Conservation (phyloP, 257 asterid genomes). For the Vinca minor region DNA sequence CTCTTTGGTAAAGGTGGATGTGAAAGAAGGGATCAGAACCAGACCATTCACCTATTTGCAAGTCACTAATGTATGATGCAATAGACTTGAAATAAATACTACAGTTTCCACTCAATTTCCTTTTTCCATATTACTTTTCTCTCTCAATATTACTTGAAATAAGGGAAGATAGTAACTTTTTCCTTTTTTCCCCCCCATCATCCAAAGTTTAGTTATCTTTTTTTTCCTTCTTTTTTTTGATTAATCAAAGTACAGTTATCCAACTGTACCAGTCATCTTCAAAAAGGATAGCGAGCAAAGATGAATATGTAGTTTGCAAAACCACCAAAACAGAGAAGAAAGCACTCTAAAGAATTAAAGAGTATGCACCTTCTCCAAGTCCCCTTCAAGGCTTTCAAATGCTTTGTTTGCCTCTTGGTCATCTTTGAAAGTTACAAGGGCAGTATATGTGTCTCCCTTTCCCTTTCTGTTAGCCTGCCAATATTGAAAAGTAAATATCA, state of each 20-base stretch:
- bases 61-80: not conserved
- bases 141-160: not conserved
- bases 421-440: constrained; percentile 49
- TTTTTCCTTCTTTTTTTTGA: too few relatives aligned
- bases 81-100: not conserved
- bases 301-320: too few relatives aligned
- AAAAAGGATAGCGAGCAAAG: not conserved
- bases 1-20: not conserved
- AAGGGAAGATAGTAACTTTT: too few relatives aligned
- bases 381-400: constrained; percentile 54
- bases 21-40: not conserved
- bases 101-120: too few relatives aligned
- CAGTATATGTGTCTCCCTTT: constrained; percentile 39
- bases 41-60: not conserved
- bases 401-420: constrained; percentile 59
- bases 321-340: not conserved
- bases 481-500: constrained; percentile 2
- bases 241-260: not conserved
- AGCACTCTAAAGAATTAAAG: not conserved
- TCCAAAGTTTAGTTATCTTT: too few relatives aligned
- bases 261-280: not conserved
- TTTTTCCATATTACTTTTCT: not conserved
- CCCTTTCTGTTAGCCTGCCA: constrained; percentile 42
- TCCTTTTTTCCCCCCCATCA: too few relatives aligned
- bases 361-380: constrained; percentile 43